These are phyloP conservation scores for Xylaria sp. DNA, from an alignment of 2,329 filamentous ascomycete species.

Conservation along the genomic window DNA sequence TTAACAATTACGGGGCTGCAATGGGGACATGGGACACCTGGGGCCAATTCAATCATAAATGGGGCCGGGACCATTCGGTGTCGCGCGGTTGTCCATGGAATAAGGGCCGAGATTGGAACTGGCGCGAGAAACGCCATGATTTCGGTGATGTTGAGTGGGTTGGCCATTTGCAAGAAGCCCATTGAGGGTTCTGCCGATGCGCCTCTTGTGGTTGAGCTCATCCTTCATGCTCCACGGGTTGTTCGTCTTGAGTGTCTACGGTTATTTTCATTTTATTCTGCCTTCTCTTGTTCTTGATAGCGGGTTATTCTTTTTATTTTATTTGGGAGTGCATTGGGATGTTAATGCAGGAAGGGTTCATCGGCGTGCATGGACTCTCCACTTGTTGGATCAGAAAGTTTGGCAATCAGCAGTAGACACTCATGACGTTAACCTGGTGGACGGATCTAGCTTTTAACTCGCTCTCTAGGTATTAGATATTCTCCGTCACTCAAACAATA, in stretches of 20 bases:
- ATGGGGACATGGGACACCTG: conserved; percentile 60
- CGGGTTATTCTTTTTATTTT: conserved; percentile 40
- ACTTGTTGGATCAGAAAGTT: conserved; percentile 49
- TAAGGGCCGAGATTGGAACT: conserved; percentile 69
- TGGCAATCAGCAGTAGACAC: conserved; percentile 49
- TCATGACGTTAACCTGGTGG: conserved; percentile 44
- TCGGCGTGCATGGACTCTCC: conserved; percentile 45
- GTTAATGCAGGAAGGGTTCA: conserved; percentile 39
- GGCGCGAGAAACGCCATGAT: conserved; percentile 73
- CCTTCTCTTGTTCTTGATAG: conserved; percentile 49
- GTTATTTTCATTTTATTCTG: conserved; percentile 46
- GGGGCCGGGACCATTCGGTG: conserved; percentile 60
- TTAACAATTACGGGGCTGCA: conserved; percentile 52
- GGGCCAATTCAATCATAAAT: conserved; percentile 52
- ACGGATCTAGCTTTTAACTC: conserved; percentile 61
- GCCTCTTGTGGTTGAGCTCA: conserved; percentile 72
- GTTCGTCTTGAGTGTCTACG: conserved; percentile 47
- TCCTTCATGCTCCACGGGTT: conserved; percentile 44
- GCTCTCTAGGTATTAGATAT: conserved; percentile 74
- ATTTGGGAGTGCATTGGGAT: conserved; percentile 43
- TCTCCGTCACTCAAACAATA: conserved; percentile 61
- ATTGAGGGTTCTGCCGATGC: conserved; percentile 51
- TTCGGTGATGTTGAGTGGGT: conserved; percentile 92
- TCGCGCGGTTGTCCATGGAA: conserved; percentile 64
- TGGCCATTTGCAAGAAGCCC: conserved; percentile 82